These are phyloP conservation scores for Chaetomium sp. DNA, from an alignment of 2,329 filamentous ascomycete genomes.

Conservation along the genomic window DNA sequence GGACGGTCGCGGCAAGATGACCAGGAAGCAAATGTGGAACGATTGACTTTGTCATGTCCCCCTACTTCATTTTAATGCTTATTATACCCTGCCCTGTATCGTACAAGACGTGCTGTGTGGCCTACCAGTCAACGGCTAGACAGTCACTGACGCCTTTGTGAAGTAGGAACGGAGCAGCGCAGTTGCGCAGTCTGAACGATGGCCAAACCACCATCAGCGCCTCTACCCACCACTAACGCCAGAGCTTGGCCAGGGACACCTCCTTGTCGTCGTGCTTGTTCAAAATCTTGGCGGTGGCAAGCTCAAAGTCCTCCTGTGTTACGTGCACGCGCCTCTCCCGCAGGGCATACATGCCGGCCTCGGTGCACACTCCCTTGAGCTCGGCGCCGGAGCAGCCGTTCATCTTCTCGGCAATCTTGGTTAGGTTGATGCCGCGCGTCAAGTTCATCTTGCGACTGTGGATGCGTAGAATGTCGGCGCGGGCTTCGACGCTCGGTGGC, in stretches of 20 bases:
- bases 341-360: conserved; percentile 97
- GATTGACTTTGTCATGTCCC: background rate
- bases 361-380: conserved; percentile 97
- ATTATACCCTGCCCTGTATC: background rate
- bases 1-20: background rate
- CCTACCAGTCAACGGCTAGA: background rate
- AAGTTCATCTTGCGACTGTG: conserved; percentile 99
- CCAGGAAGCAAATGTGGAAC: background rate
- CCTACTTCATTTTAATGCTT: background rate
- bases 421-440: conserved; percentile 94
- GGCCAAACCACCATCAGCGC: background rate
- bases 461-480: conserved; percentile 96
- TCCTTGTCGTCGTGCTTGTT: conserved; percentile 99
- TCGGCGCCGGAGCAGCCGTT: conserved; percentile 97
- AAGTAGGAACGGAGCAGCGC: background rate
- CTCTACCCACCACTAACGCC: conserved; percentile 37
- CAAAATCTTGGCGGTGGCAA: conserved; percentile 97
- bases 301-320: conserved; percentile 97
- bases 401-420: conserved; percentile 99
- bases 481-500: conserved; percentile 90
- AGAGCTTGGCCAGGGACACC: conserved; percentile 84
- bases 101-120: background rate
- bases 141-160: background rate
- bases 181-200: background rate
- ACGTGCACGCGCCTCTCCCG: conserved; percentile 95